A percentile compares a stretch with the other conserved stretches of the same genome.
Evolutionary conservation across 176 grass and related monocot species (phyloP).

Genomic region (Otatea glauca): DNA sequence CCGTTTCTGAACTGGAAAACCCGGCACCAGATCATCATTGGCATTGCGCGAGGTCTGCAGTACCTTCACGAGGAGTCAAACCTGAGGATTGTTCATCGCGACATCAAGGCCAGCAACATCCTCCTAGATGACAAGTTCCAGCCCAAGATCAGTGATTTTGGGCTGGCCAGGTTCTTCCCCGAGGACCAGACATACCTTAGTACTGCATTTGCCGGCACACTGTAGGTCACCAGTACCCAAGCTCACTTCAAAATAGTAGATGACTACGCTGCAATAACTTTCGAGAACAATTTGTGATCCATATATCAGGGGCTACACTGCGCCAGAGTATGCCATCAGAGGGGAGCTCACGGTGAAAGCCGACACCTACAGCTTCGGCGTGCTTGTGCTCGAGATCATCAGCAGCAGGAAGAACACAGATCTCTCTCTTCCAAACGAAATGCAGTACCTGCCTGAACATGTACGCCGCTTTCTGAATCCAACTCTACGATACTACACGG

Average conservation of each 20-base stretch:
- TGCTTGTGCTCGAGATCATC: slow-evolving; percentile 73
- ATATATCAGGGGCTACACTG: slow-evolving; percentile 60
- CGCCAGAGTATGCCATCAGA: slow-evolving; percentile 72
- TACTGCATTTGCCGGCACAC: slow-evolving; percentile 62
- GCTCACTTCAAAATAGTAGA: not conserved
- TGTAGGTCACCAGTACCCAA: slow-evolving; percentile 38
- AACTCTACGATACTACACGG: not conserved
- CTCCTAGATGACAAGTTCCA: slow-evolving; percentile 76
- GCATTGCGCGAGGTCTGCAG: slow-evolving; percentile 57
- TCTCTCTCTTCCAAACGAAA: slow-evolving; percentile 54
- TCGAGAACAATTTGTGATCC: not conserved
- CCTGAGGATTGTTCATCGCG: slow-evolving; percentile 70
- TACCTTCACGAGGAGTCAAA: slow-evolving; percentile 80
- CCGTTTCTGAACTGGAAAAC: slow-evolving; percentile 58
- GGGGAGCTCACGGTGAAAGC: slow-evolving; percentile 73
- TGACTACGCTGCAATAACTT: not conserved
- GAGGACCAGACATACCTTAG: slow-evolving; percentile 75
- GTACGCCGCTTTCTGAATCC: slow-evolving; percentile 29
- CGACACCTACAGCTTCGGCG: slow-evolving; percentile 77
- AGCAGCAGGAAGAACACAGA: slow-evolving; percentile 66
- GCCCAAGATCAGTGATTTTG: slow-evolving; percentile 76
- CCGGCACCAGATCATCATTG: slow-evolving; percentile 66
- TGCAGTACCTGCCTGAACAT: slow-evolving; percentile 58
- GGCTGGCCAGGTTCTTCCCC: slow-evolving; percentile 71
- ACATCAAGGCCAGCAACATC: slow-evolving; percentile 83